These are phyloP conservation scores for Colletotrichum sp. DNA, from an alignment of 2,329 filamentous ascomycete species.

Conservation along the genomic window DNA sequence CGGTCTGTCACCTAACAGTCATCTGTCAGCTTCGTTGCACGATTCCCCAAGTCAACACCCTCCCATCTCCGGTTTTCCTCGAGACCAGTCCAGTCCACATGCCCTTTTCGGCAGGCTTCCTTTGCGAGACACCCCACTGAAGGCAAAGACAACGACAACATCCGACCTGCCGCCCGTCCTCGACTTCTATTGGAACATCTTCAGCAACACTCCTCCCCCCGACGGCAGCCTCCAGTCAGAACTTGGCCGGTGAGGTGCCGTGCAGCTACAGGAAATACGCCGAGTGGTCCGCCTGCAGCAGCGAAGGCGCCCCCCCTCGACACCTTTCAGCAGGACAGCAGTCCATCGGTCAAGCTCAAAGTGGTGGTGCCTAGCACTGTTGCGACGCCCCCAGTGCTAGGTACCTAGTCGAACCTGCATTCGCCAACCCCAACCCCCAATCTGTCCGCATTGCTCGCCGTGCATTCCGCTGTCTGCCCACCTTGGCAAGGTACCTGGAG, in stretches of 20 bases:
- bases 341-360: background rate
- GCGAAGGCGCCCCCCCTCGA: background rate
- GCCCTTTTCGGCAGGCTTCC: background rate
- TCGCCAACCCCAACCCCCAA: background rate
- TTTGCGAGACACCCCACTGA: background rate
- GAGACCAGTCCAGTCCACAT: background rate
- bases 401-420: background rate
- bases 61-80: background rate
- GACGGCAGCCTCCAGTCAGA: background rate
- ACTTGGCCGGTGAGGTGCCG: background rate
- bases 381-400: conserved; percentile 1
- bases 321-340: background rate
- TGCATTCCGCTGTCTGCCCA: background rate
- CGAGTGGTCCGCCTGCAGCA: conserved; percentile 4
- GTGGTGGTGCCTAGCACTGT: conserved; percentile 8
- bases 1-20: conserved; percentile 3
- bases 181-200: background rate
- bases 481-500: background rate
- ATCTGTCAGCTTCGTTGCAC: background rate
- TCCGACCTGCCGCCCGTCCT: background rate
- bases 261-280: conserved; percentile 4
- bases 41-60: background rate
- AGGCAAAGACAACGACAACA: background rate
- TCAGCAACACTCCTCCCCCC: background rate
- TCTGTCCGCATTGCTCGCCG: background rate